A percentile compares a stretch with the other conserved stretches of the same genome.
Evolutionary conservation across 1,139 yeast genomes (phyloP).

Genomic region (Starmera stellimalicola): DNA sequence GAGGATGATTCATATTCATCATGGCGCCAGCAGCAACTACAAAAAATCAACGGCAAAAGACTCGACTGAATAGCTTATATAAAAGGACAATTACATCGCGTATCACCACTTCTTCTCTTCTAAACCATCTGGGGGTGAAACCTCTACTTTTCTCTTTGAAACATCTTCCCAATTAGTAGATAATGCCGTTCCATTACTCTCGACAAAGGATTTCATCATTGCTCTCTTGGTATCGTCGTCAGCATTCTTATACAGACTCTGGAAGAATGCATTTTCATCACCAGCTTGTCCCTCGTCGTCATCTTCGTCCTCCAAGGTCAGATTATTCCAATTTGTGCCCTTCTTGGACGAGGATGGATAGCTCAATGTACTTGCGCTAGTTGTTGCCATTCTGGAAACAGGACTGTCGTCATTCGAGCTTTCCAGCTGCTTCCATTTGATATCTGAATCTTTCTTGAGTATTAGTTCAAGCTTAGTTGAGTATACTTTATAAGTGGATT

Average conservation of each 20-base stretch:
- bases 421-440: conserved; percentile 31
- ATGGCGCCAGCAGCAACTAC: conserved; percentile 19
- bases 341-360: conserved; percentile 60
- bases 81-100: background rate
- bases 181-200: conserved; percentile 87
- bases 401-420: conserved; percentile 9
- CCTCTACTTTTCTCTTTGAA: conserved; percentile 51
- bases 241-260: conserved; percentile 63
- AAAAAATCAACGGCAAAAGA: conserved; percentile 13
- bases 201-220: conserved; percentile 94
- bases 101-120: conserved; percentile 30
- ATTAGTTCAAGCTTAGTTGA: conserved; percentile 69
- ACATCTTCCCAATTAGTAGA: conserved; percentile 97
- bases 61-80: conserved; percentile 1
- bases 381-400: conserved; percentile 2
- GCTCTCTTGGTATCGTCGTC: conserved; percentile 88
- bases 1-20: conserved; percentile 11
- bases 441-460: conserved; percentile 22
- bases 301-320: conserved; percentile 43
- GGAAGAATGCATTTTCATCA: conserved; percentile 65
- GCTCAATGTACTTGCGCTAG: conserved; percentile 15
- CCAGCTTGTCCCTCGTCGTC: conserved; percentile 27
- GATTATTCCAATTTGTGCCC: conserved; percentile 64
- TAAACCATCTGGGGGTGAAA: conserved; percentile 73
- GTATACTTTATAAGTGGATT: conserved; percentile 43